Evolutionary conservation across 129 eudicot species (phyloP), one percentile per base, ranked within the genome.

Genomic region (Escallonia rubra): DNA sequence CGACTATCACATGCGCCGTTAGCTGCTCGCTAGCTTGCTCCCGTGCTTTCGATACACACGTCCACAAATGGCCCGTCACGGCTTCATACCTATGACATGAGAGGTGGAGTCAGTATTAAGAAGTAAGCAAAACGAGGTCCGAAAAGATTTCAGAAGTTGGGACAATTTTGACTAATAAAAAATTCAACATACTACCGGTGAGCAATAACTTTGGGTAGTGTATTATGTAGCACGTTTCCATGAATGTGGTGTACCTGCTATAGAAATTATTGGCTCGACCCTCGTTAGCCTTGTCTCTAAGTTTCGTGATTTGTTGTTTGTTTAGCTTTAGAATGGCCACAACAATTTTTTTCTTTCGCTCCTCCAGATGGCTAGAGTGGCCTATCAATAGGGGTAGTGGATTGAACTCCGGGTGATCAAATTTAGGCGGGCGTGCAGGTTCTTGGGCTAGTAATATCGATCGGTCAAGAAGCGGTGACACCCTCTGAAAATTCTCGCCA

Each of bases 41-140:
- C 6, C 79, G 61, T 41, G 74, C 79, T 61, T 67, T 74, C 58
- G 63, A 74, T 4, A 56, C 64, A 12, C 66, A 16, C 43, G 69
- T 59, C 79, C 79, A 74, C 15, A 74, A 2, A 12, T 74, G 79
- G 10, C 68, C 69, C 4, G 63, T 13, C 13, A 74, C 46, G 4
- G 57, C 79, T 42, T 74, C 79, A 41, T 44, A 74, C 8, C 55
- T 50, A 50, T 23, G 34, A 23, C 34, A 23, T 23, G 34, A 23
- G 34, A 23, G 34, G 34, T 23, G 34, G 34, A 23, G 34, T 23
- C 1, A 0, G 34, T 23, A 23, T 23, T 23, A 23, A 23, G 34
- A 23, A 23, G 34, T 23, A 23, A 23, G 34, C 34, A 23, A 23
- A 23, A 23, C 34, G 34, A 23, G 34, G 34, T 23, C 34, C 34